These are phyloP conservation scores for Hymenotorrendiella dingleyae DNA, from an alignment of 2,329 filamentous ascomycete species.

Conservation along the genomic window DNA sequence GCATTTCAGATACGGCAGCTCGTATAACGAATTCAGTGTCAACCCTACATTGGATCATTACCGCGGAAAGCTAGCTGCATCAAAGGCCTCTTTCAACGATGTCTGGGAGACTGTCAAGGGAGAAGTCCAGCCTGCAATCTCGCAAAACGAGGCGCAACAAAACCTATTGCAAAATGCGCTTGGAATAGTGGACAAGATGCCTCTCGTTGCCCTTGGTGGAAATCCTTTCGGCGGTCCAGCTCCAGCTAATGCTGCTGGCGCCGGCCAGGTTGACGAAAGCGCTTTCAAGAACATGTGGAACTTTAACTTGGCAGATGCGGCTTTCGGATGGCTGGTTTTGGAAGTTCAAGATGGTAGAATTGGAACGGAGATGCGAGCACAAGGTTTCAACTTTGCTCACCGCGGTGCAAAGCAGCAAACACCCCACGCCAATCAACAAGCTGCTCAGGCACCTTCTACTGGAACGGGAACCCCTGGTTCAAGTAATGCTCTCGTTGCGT, in stretches of 20 bases:
- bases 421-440: constrained; percentile 31
- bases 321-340: constrained; percentile 91
- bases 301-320: constrained; percentile 95
- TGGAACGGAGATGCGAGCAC: constrained; percentile 96
- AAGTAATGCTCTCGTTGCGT: constrained; percentile 29
- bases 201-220: constrained; percentile 84
- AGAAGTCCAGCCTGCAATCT: constrained; percentile 91
- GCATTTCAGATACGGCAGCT: constrained; percentile 97
- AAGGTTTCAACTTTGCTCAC: constrained; percentile 99
- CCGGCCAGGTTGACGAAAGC: constrained; percentile 93
- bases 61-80: constrained; percentile 94
- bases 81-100: constrained; percentile 97
- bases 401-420: constrained; percentile 73
- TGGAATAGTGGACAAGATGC: constrained; percentile 97
- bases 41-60: constrained; percentile 98
- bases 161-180: constrained; percentile 86
- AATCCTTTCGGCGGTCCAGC: constrained; percentile 92
- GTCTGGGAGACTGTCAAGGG: constrained; percentile 98
- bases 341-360: constrained; percentile 95
- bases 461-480: constrained; percentile 30
- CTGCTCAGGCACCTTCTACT: constrained; percentile 32
- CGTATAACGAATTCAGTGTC: constrained; percentile 99
- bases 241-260: constrained; percentile 56
- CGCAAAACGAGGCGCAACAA: constrained; percentile 89
- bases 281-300: constrained; percentile 99